A percentile compares a stretch with the other conserved stretches of the same genome.
Evolutionary conservation across 371 early-diverging fungal species (phyloP).

Genomic region (Saksenaea vasiformis): DNA sequence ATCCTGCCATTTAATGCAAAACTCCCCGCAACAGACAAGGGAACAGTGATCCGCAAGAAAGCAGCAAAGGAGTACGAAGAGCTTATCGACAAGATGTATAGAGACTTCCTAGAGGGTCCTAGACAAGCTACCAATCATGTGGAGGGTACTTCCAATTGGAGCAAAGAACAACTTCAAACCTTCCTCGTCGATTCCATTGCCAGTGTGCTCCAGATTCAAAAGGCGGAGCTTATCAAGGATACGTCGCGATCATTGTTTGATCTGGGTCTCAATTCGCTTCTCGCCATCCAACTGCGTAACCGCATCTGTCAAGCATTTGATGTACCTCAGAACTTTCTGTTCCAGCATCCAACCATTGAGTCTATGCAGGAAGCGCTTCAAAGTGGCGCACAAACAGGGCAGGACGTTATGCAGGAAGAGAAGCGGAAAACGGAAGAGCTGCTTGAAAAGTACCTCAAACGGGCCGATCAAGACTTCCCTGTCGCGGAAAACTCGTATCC

Average conservation of each 20-base stretch:
- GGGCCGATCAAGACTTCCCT: constrained; percentile 25
- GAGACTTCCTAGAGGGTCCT: constrained; percentile 15
- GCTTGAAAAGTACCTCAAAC: constrained; percentile 13
- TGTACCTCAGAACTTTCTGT: constrained; percentile 38
- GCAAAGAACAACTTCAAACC: background rate
- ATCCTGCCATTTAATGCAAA: constrained; percentile 30
- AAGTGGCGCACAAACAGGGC: background rate
- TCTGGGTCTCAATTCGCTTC: constrained; percentile 10
- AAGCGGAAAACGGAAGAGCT: constrained; percentile 5
- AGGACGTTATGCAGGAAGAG: constrained; percentile 10
- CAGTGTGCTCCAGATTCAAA: background rate
- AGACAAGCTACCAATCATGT: background rate
- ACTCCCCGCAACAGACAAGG: constrained; percentile 34
- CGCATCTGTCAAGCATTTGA: background rate
- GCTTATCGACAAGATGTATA: constrained; percentile 31
- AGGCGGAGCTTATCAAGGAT: background rate
- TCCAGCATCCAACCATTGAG: constrained; percentile 25
- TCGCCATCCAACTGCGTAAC: constrained; percentile 6
- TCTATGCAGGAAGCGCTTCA: constrained; percentile 11
- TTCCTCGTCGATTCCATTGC: background rate
- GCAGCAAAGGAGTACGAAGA: constrained; percentile 18
- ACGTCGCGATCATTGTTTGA: constrained; percentile 2
- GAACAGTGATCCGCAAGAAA: constrained; percentile 27
- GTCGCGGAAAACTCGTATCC: background rate
- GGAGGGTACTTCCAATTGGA: background rate